These are phyloP conservation scores for Camellia sinensis DNA, from an alignment of 148 eudicot genomes.

Conservation along the genomic window DNA sequence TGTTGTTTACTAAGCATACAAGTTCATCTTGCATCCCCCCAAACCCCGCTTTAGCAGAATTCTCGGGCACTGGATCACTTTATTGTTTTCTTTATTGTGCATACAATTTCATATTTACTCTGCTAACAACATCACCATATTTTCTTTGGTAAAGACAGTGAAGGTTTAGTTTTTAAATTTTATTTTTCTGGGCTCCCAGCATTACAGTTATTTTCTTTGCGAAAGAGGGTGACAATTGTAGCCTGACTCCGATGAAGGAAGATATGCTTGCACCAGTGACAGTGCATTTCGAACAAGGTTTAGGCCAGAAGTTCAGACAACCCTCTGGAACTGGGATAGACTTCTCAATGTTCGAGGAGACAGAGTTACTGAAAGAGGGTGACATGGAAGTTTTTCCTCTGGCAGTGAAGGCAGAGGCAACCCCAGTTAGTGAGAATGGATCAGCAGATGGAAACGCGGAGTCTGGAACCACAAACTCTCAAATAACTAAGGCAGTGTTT, in stretches of 20 bases:
- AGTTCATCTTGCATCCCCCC: too few relatives aligned
- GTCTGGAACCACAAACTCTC: conserved; percentile 57
- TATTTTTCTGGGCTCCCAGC: conserved; percentile 29
- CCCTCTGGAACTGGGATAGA: conserved; percentile 90
- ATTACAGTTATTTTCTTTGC: conserved; percentile 64
- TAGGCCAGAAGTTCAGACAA: conserved; percentile 83
- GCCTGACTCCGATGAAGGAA: conserved; percentile 70
- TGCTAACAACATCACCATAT: conserved; percentile 26
- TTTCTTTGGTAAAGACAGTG: conserved; percentile 37
- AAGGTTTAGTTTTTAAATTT: conserved; percentile 14
- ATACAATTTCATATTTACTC: not conserved
- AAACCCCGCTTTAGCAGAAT: too few relatives aligned
- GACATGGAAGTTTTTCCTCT: conserved; percentile 65
- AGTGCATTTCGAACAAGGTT: conserved; percentile 68
- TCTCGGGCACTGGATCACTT: too few relatives aligned
- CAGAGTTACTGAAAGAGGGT: conserved; percentile 55
- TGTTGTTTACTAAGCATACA: not conserved
- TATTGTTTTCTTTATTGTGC: too few relatives aligned
- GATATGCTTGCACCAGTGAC: conserved; percentile 64
- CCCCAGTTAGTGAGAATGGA: conserved; percentile 35
- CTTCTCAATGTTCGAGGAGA: conserved; percentile 67
- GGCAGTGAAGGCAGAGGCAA: conserved; percentile 82
- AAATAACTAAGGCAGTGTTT: conserved; percentile 85
- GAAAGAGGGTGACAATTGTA: conserved; percentile 68
- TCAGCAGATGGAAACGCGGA: conserved; percentile 43